Percentiles rank a stretch among this genome's conserved stretches.
Evolutionary conservation across 441 rosid genomes (phyloP).

Genomic region (Cnidoscolus chayamansa): DNA sequence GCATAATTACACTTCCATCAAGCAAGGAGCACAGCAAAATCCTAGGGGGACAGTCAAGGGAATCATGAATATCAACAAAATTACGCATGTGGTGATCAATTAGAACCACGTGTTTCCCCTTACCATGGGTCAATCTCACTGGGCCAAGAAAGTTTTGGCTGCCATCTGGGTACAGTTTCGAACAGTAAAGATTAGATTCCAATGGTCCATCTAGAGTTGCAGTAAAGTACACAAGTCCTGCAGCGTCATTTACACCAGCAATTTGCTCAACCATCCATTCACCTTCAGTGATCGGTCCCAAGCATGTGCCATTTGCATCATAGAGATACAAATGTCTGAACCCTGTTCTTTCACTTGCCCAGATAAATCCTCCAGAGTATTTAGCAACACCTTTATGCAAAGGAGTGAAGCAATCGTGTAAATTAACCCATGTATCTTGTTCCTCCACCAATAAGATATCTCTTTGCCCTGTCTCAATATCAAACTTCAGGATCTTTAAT

Average conservation of each 20-base stretch:
- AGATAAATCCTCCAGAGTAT: slow-evolving; percentile 76
- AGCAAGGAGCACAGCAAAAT: slow-evolving; percentile 59
- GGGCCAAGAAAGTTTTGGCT: slow-evolving; percentile 39
- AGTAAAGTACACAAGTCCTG: slow-evolving; percentile 71
- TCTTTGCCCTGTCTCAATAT: slow-evolving; percentile 66
- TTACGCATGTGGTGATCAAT: slow-evolving; percentile 81
- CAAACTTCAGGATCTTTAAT: slow-evolving; percentile 62
- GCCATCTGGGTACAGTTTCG: slow-evolving; percentile 46
- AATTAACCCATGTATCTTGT: slow-evolving; percentile 69
- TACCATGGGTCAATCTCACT: slow-evolving; percentile 67
- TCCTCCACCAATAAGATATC: slow-evolving; percentile 62
- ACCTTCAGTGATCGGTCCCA: slow-evolving; percentile 81
- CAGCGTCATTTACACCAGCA: slow-evolving; percentile 71
- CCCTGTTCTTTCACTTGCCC: slow-evolving; percentile 93
- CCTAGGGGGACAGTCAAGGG: slow-evolving; percentile 69
- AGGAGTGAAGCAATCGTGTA: slow-evolving; percentile 90
- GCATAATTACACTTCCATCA: slow-evolving; percentile 55
- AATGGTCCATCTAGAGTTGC: slow-evolving; percentile 79
- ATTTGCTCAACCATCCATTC: slow-evolving; percentile 96
- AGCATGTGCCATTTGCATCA: slow-evolving; percentile 61
- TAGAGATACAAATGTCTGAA: slow-evolving; percentile 85
- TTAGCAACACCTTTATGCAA: slow-evolving; percentile 52
- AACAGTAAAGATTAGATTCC: slow-evolving; percentile 67
- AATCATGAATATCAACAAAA: slow-evolving; percentile 84
- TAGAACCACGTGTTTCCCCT: slow-evolving; percentile 79